Evolutionary conservation across 306 rosid species (phyloP), one percentile per base, ranked within the genome.

Genomic region (Vigna trinervia): DNA sequence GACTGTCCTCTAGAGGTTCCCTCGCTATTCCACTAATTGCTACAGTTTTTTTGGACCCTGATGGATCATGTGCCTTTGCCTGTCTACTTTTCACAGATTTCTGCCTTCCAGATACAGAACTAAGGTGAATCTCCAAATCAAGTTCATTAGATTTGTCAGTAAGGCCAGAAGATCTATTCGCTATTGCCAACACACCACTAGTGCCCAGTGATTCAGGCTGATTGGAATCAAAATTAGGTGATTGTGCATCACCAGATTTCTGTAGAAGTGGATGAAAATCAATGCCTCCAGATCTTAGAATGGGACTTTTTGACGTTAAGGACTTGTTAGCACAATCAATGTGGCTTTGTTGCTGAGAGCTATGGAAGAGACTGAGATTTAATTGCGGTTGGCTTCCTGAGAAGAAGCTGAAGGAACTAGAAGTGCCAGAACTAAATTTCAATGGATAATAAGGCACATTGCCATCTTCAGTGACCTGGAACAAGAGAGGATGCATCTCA

Each of bases 231-330:
- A 64, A 80, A 74, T 76, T 46, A 36, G 69, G 89, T 67, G 69
- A 70, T 76, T 52, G 83, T 41, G 72, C 67, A 71, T 78, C 85
- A 75, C 79, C 85, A 56, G 87, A 86, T 86, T 94, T 95, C 89
- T 88, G 97, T 86, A 92, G 83, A 73, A 95, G 92, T 46, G 97
- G 99, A 80, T 95, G 99, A 87, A 95, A 95, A 84, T 88, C 99
- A 90, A 92, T 85, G 76, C 92, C 90, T 45, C 64, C 82, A 58
- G 93, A 78, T 79, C 71, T 58, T 32, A 81, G 78, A 76, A 85
- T 83, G 64, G 84, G 84, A 69, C 81, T 86, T 80, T 88, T 90
- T 15, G 89, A 83, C 81, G 83, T 87, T 79, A 76, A 68, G 30
- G 84, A 84, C 69, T 71, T 83, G 51, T 78, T 84, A 80, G 79